Base-by-base conservation (phyloP, 2,329 filamentous ascomycete species). In the Bipolaris victoriae region DNA sequence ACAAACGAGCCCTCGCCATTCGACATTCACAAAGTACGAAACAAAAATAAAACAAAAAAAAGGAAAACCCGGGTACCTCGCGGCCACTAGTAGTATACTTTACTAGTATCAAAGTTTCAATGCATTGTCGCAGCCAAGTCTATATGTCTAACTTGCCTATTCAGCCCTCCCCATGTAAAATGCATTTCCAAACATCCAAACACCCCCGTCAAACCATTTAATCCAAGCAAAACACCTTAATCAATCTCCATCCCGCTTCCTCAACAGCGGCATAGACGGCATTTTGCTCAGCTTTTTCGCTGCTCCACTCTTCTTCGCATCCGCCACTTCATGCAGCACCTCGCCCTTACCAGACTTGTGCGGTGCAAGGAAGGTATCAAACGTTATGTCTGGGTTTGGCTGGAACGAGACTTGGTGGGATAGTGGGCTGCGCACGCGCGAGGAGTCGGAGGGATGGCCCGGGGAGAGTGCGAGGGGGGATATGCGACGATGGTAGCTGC, bases 271-370 rank as follows among this genome's bases (percentile, higher is more conserved):
- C 44, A 57, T 49, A 20, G 50, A 57, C 24, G 44, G 55, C 29
- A 58, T 45, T 13, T 55, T 49, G 1, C 35, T 40, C 31, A 20
- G 24, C 26, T 16, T 35, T 2, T 11, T 33, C 18, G 47, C 57
- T 44, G 49, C 57, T 44, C 55, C 20, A 13, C 4, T 3, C 40
- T 56, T 60, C 52, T 52, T 53, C 15, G 58, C 67, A 44, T 67
- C 53, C 5, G 48, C 44, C 0, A 57, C 52, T 3, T 58, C 61
- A 1, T 46, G 53, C 50, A 64, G 64, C 7, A 58, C 62, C 60
- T 71, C 71, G 13, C 68, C 69, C 52, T 64, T 73, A 0, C 70
- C 66, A 31, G 68, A 64, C 41, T 49, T 55, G 39, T 70, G 69
- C 1, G 65, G 68, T 3, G 45, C 57, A n/a, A 74, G 61, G 18